These are phyloP conservation scores for Rhodotorula graminis DNA, from an alignment of 768 basidiomycete genomes.

Conservation along the genomic window DNA sequence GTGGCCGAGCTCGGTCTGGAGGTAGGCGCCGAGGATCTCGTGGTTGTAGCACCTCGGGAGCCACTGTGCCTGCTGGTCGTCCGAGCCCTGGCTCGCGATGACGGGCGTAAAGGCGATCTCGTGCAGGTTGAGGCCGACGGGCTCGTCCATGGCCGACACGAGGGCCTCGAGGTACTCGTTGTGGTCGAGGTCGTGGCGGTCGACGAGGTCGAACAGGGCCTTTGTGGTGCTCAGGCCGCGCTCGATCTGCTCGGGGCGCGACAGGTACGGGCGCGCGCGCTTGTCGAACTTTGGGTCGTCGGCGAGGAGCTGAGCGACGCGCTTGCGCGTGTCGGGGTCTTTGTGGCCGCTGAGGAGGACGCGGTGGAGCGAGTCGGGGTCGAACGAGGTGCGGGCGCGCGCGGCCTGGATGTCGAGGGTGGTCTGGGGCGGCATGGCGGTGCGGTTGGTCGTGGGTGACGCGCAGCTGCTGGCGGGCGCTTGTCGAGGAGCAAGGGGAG, in stretches of 20 bases:
- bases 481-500: no score
- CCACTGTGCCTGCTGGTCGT: slow-evolving; percentile 51
- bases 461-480: no score
- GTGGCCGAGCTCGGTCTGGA: slow-evolving; percentile 59
- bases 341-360: slow-evolving; percentile 2
- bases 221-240: slow-evolving; percentile 57
- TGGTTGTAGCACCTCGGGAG: slow-evolving; percentile 54
- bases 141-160: slow-evolving; percentile 53
- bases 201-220: slow-evolving; percentile 59
- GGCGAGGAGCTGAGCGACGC: slow-evolving; percentile 8
- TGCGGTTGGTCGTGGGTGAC: no score
- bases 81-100: slow-evolving; percentile 59
- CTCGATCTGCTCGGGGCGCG: slow-evolving; percentile 58
- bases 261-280: slow-evolving; percentile 36
- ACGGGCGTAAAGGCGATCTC: slow-evolving; percentile 62
- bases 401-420: slow-evolving; percentile 20
- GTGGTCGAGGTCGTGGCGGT: slow-evolving; percentile 47
- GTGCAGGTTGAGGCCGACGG: slow-evolving; percentile 54
- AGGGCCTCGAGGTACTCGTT: slow-evolving; percentile 50
- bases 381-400: slow-evolving; percentile 11
- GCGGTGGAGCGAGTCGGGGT: neutral
- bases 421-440: slow-evolving; percentile 7
- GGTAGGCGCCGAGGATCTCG: slow-evolving; percentile 56
- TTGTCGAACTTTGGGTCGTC: slow-evolving; percentile 23
- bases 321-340: neutral